Evolutionary conservation across 1,139 yeast genomes (phyloP).

Genomic region (Citeromyces hawaiiensis): DNA sequence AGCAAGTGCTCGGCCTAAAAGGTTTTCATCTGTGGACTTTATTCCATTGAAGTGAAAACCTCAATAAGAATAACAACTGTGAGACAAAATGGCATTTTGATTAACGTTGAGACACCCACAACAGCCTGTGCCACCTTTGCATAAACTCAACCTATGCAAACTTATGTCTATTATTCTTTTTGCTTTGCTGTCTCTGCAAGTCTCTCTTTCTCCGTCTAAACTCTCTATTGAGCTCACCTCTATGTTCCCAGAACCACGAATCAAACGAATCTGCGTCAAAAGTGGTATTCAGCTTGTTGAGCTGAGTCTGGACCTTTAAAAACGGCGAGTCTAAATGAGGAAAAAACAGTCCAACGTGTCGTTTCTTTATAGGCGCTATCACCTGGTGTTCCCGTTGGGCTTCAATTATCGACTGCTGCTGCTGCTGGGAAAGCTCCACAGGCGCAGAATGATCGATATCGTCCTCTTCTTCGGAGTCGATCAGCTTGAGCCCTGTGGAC

Average conservation of each 20-base stretch:
- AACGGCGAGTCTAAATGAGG: conserved; percentile 78
- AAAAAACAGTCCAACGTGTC: conserved; percentile 58
- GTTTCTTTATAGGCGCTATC: conserved; percentile 5
- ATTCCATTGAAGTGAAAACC: too few relatives aligned
- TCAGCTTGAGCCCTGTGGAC: conserved; percentile 17
- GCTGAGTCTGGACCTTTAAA: conserved; percentile 69
- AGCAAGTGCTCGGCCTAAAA: too few relatives aligned
- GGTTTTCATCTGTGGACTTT: too few relatives aligned
- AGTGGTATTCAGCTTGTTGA: conserved; percentile 38
- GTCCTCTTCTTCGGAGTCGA: conserved; percentile 21
- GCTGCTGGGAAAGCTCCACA: conserved; percentile 1
- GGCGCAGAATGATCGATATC: conserved; percentile 16
- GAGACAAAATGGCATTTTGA: too few relatives aligned
- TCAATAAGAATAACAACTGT: too few relatives aligned
- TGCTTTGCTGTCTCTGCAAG: conserved; percentile 44
- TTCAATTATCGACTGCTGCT: conserved; percentile 2
- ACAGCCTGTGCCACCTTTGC: too few relatives aligned
- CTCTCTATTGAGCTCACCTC: conserved; percentile 72
- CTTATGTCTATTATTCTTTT: conserved; percentile 16
- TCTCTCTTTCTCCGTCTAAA: conserved; percentile 70
- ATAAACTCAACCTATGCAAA: too few relatives aligned
- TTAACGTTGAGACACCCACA: too few relatives aligned
- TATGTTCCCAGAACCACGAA: conserved; percentile 64
- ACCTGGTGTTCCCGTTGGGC: conserved; percentile 3
- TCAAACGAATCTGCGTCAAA: conserved; percentile 26